Base-by-base conservation (phyloP, 805 yeast genomes). In the Pichia nakasei region DNA sequence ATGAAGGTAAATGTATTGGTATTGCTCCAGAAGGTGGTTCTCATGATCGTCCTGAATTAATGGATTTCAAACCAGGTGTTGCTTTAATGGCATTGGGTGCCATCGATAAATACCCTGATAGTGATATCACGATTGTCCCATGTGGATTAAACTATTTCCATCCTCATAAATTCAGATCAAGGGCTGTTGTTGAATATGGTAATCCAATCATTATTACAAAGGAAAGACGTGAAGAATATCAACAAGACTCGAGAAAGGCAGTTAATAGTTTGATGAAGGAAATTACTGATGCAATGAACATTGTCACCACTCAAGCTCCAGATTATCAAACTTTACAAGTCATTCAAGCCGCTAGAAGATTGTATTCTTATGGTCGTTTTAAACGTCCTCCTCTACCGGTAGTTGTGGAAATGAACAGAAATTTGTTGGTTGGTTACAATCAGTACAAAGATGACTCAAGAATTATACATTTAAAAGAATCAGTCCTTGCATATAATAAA, bases 21-120 rank as follows among this genome's bases (percentile, higher is more conserved):
- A 89, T 93, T 47, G 94, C 89, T 63, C 97, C 97, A 5, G 98
- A 93, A 67, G 98, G 98, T 45, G 98, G 98, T 2, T 88, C 97
- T n/a, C 98, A 91, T 57, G 98, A 91, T 60, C 73, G 97, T 51
- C 79, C 97, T 1, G 91, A 87, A 45, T 65, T 91, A 48, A 70
- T 93, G 41, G 98, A 97, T 0, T 69, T 91, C 52, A 93, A 93
- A 59, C 96, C 97, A 0, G 98, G 98, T 45, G 96, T 93, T 11
- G 97, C 95, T 3, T 84, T 91, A 44, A 93, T 91, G 97, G 98
- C 97, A 0, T 68, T 91, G 26, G 98, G 98, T 4, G 87, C 97
- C 12, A 76, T 85, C 68, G 82, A 80, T 9, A 73, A 79, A 51
- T 57, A 58, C 35, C 84, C 89, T 0, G 75, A 76, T 35, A 76